Evolutionary conservation across 306 rosid species (phyloP).

Genomic region (Rubus parviflorus): DNA sequence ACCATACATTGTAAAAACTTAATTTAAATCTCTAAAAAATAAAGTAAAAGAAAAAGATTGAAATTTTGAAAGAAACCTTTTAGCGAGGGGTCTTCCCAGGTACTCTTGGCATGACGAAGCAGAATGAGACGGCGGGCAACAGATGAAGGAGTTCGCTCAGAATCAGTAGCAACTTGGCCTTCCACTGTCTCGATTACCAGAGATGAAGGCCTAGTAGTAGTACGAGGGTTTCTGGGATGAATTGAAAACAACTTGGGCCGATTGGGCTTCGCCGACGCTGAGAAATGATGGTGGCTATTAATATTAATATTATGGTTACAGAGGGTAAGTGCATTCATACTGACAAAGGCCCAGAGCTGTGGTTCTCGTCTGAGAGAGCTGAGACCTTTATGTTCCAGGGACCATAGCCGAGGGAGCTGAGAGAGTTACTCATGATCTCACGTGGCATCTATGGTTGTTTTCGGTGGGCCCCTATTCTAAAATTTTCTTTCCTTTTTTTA

Average conservation of each 20-base stretch:
- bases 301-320: neutral
- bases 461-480: no score
- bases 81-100: slow-evolving; percentile 62
- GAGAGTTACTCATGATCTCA: neutral
- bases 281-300: neutral
- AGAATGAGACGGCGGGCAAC: slow-evolving; percentile 88
- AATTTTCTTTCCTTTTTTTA: no score
- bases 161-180: slow-evolving; percentile 35
- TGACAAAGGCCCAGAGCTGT: neutral
- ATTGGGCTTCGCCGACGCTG: slow-evolving; percentile 15
- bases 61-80: slow-evolving; percentile 43
- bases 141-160: slow-evolving; percentile 39
- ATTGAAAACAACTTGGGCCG: slow-evolving; percentile 15
- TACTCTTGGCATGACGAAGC: slow-evolving; percentile 87
- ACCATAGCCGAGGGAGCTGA: neutral
- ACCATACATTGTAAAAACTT: neutral
- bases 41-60: neutral
- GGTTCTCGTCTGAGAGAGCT: neutral
- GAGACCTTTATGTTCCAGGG: neutral
- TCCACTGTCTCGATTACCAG: slow-evolving; percentile 52
- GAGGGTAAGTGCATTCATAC: slow-evolving; percentile 32
- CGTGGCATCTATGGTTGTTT: neutral
- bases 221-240: slow-evolving; percentile 37
- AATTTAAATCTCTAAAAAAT: slow-evolving; percentile 7
- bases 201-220: slow-evolving; percentile 20